phyloP scores from a whole-genome alignment of 2,329 filamentous ascomycete species.

The Alternaria postmessia region DNA sequence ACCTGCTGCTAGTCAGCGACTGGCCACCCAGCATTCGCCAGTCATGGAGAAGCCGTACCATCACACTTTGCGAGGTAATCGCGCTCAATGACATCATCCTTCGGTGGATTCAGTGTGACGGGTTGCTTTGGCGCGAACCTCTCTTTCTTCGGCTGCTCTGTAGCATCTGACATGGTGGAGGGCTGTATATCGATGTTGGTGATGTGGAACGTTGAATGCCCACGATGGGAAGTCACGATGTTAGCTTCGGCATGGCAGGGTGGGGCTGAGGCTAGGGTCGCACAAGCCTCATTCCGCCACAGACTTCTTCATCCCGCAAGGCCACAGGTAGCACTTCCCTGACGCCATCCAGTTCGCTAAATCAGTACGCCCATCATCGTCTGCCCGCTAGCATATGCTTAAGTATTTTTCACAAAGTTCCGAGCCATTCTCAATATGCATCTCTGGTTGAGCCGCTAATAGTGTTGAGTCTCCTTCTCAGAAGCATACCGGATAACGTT shows the following conservation, averaged over 20 bases:
- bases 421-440: not conserved
- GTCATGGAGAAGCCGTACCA: conserved; percentile 64
- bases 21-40: not conserved
- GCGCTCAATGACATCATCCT: conserved; percentile 82
- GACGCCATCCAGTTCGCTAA: not conserved
- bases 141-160: conserved; percentile 48
- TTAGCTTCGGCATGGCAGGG: conserved; percentile 25
- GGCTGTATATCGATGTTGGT: conserved; percentile 5
- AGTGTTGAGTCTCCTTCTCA: not conserved
- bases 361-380: not conserved
- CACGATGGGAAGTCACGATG: conserved; percentile 11
- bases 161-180: conserved; percentile 42
- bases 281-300: conserved; percentile 7
- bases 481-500: not conserved
- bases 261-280: conserved; percentile 21
- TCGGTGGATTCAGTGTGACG: conserved; percentile 81
- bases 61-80: conserved; percentile 83
- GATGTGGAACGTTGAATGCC: conserved; percentile 8
- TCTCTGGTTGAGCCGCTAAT: not conserved
- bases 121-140: conserved; percentile 82
- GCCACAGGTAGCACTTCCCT: not conserved
- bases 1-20: conserved; percentile 57
- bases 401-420: not conserved
- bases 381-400: not conserved
- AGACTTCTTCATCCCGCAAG: not conserved